Percentiles rank a stretch among this genome's conserved stretches.
phyloP scores from a whole-genome alignment of 768 basidiomycete species.

The Phylloporus rhodoxanthus region DNA sequence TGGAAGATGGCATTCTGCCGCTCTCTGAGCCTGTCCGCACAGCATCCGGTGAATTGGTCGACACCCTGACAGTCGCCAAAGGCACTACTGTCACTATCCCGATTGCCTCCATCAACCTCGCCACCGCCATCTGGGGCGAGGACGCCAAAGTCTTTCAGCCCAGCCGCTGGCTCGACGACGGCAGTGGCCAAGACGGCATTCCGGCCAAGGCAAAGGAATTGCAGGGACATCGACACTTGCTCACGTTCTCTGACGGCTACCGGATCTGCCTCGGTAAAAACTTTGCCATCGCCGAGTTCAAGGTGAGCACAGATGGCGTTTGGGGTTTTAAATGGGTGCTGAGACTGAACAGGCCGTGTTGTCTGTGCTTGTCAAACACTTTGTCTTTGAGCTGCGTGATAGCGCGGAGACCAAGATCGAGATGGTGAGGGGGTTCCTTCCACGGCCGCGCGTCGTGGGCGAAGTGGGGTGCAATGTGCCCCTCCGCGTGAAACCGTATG shows the following conservation, averaged over 20 bases:
- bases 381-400: constrained; percentile 32
- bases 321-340: no score
- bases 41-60: constrained; percentile 34
- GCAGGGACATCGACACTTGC: constrained; percentile 45
- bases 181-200: constrained; percentile 12
- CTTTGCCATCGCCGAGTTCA: constrained; percentile 41
- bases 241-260: constrained; percentile 49
- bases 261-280: constrained; percentile 44
- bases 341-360: constrained; percentile 33
- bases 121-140: constrained; percentile 53
- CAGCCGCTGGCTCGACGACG: constrained; percentile 51
- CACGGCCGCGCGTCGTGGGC: constrained; percentile 12
- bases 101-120: constrained; percentile 44
- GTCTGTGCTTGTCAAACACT: constrained; percentile 38
- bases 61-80: constrained; percentile 39
- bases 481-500: constrained; percentile 18
- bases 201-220: constrained; percentile 33
- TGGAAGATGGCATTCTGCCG: constrained; percentile 54
- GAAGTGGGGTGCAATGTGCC: constrained; percentile 25
- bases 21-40: constrained; percentile 46
- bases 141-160: constrained; percentile 56
- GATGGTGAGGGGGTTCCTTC: constrained; percentile 10
- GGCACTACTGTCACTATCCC: constrained; percentile 42
- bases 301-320: constrained; percentile 13
- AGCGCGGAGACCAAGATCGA: constrained; percentile 29